Conservation (phyloP, 2,329 filamentous ascomycete species). For the Lecanosticta acicola region DNA sequence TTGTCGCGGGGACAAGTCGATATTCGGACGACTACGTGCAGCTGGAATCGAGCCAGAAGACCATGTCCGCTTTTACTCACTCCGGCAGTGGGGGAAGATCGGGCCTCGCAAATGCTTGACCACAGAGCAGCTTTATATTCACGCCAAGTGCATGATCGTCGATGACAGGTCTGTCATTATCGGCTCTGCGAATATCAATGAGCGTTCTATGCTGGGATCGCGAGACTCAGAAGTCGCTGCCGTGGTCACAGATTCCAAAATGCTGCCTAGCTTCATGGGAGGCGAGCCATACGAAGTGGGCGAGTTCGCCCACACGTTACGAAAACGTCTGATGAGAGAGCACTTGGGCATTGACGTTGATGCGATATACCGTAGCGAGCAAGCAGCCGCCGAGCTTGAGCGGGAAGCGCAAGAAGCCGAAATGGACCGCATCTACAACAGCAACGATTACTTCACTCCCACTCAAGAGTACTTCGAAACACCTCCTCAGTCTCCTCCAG, state of each 20-base stretch:
- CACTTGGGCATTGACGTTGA: constrained; percentile 95
- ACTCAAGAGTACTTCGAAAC: constrained; percentile 24
- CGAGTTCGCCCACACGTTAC: constrained; percentile 85
- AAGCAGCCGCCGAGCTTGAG: constrained; percentile 29
- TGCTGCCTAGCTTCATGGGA: constrained; percentile 87
- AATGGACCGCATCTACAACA: constrained; percentile 34
- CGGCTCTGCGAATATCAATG: constrained; percentile 97
- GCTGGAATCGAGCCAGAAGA: constrained; percentile 85
- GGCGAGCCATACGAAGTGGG: constrained; percentile 85
- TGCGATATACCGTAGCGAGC: constrained; percentile 53
- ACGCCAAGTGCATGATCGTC: constrained; percentile 93
- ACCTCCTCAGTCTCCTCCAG: constrained; percentile 34
- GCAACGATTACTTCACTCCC: constrained; percentile 15
- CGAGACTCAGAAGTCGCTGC: constrained; percentile 90
- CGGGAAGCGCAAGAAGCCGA: constrained; percentile 58
- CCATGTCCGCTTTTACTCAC: constrained; percentile 90
- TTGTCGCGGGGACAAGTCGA: constrained; percentile 83
- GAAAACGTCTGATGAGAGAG: constrained; percentile 91
- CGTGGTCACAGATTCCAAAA: constrained; percentile 85
- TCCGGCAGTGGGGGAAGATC: constrained; percentile 89
- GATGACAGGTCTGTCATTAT: constrained; percentile 92
- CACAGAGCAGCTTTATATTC: constrained; percentile 96
- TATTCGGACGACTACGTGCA: constrained; percentile 77
- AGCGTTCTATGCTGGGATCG: constrained; percentile 87
- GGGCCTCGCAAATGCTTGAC: constrained; percentile 74